Percentiles rank a stretch among this genome's conserved stretches.
Conservation (phyloP, 2,329 filamentous ascomycete species). For the Fonsecaea erecta region DNA sequence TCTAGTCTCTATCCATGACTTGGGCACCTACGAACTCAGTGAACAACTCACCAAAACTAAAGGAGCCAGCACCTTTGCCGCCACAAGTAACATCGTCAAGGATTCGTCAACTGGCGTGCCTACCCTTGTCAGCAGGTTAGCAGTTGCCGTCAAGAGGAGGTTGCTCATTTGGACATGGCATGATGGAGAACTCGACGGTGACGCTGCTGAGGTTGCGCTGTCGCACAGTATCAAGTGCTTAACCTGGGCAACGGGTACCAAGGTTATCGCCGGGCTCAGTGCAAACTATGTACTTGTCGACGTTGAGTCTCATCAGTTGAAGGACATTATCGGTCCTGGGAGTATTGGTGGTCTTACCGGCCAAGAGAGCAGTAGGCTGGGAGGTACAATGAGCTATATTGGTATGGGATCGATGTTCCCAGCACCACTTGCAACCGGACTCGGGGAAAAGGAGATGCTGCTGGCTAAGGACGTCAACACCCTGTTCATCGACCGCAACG, state of each 20-base stretch:
- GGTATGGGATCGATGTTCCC: conserved; percentile 90
- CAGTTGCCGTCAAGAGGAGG: conserved; percentile 89
- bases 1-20: conserved; percentile 85
- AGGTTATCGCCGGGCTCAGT: conserved; percentile 86
- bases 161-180: conserved; percentile 94
- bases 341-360: conserved; percentile 68
- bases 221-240: conserved; percentile 84
- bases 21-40: conserved; percentile 80
- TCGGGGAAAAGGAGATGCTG: conserved; percentile 82
- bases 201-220: conserved; percentile 76
- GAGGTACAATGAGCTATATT: conserved; percentile 95
- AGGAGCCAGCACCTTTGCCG: conserved; percentile 86
- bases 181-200: conserved; percentile 80
- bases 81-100: conserved; percentile 93
- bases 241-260: conserved; percentile 88
- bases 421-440: conserved; percentile 81
- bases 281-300: conserved; percentile 90
- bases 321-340: conserved; percentile 79
- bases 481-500: conserved; percentile 83
- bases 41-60: conserved; percentile 82
- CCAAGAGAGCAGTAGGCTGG: conserved; percentile 74
- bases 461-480: conserved; percentile 99
- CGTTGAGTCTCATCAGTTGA: conserved; percentile 72
- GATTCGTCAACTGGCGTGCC: conserved; percentile 85
- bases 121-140: conserved; percentile 87